Conservation (phyloP, 1,139 yeast genomes). For the Pichia sp. region DNA sequence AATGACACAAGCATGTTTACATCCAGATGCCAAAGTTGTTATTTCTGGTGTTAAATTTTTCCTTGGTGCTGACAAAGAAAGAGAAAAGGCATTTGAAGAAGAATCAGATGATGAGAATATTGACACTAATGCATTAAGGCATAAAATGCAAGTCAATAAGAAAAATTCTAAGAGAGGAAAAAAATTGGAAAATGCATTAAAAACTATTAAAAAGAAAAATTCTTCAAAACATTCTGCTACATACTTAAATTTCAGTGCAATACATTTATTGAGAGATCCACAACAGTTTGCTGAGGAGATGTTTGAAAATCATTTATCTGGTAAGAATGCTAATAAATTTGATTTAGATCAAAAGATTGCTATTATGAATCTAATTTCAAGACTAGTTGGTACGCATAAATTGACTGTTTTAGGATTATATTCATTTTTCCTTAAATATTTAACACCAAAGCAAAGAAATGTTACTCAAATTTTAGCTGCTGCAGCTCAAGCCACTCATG, state of each 20-base stretch:
- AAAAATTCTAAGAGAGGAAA: conserved; percentile 74
- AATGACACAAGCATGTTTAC: conserved; percentile 92
- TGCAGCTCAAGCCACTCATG: conserved; percentile 93
- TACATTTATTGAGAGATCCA: conserved; percentile 89
- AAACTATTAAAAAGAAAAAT: conserved; percentile 58
- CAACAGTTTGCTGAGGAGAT: conserved; percentile 93
- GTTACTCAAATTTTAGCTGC: conserved; percentile 97
- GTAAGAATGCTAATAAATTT: conserved; percentile 56
- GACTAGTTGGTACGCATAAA: conserved; percentile 91
- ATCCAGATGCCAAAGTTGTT: conserved; percentile 81
- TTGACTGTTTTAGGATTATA: conserved; percentile 83
- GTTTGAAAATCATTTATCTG: conserved; percentile 63
- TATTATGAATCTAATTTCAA: conserved; percentile 77
- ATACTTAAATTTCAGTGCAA: conserved; percentile 85
- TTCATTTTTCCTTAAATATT: conserved; percentile 77
- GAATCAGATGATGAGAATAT: conserved; percentile 70
- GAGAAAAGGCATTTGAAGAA: conserved; percentile 76
- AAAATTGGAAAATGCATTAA: conserved; percentile 67
- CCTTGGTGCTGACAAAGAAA: conserved; percentile 90
- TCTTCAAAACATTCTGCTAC: conserved; percentile 52
- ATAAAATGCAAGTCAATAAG: conserved; percentile 77
- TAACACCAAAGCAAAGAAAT: conserved; percentile 89
- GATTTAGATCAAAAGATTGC: conserved; percentile 84
- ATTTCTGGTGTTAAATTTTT: conserved; percentile 86
- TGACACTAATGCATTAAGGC: conserved; percentile 65